A percentile compares a stretch with the other conserved stretches of the same genome.
phyloP scores from a whole-genome alignment of 2,329 filamentous ascomycete species.

The Plectosphaerella cucumerina region DNA sequence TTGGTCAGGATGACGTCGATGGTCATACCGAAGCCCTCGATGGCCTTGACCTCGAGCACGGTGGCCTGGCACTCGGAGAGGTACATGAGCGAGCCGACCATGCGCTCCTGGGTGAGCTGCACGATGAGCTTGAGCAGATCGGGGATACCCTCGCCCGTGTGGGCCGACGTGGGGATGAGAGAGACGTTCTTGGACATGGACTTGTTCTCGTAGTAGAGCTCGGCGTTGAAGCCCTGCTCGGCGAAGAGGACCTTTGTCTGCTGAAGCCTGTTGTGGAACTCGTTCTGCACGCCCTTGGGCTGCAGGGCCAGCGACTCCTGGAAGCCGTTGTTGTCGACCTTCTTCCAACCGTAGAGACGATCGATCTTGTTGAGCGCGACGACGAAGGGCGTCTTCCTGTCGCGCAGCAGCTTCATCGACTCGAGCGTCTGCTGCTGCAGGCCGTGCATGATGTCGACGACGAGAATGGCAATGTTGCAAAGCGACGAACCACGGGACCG shows the following conservation, averaged over 20 bases:
- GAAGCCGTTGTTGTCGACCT: constrained; percentile 98
- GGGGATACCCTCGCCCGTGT: constrained; percentile 98
- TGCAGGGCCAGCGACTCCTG: constrained; percentile 85
- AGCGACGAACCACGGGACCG: constrained; percentile 95
- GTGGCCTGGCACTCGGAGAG: constrained; percentile 96
- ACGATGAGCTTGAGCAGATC: constrained; percentile 97
- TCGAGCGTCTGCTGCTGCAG: constrained; percentile 95
- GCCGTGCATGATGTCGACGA: constrained; percentile 99
- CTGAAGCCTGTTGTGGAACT: constrained; percentile 86
- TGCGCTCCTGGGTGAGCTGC: constrained; percentile 90
- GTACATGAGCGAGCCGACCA: constrained; percentile 97
- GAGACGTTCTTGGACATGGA: constrained; percentile 93
- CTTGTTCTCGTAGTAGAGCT: constrained; percentile 97
- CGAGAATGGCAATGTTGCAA: constrained; percentile 98
- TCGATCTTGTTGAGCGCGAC: constrained; percentile 99
- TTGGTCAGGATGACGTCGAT: constrained; percentile 97
- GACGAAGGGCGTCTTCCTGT: constrained; percentile 95
- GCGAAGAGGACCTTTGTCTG: constrained; percentile 91
- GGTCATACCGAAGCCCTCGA: constrained; percentile 97
- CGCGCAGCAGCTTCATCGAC: constrained; percentile 90
- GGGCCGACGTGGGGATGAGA: constrained; percentile 93
- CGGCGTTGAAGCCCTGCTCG: constrained; percentile 96
- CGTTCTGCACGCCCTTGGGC: constrained; percentile 87
- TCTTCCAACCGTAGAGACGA: constrained; percentile 98
- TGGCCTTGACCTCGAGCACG: constrained; percentile 97